phyloP scores from a whole-genome alignment of 441 rosid genomes.

The Jatropha podagrica region DNA sequence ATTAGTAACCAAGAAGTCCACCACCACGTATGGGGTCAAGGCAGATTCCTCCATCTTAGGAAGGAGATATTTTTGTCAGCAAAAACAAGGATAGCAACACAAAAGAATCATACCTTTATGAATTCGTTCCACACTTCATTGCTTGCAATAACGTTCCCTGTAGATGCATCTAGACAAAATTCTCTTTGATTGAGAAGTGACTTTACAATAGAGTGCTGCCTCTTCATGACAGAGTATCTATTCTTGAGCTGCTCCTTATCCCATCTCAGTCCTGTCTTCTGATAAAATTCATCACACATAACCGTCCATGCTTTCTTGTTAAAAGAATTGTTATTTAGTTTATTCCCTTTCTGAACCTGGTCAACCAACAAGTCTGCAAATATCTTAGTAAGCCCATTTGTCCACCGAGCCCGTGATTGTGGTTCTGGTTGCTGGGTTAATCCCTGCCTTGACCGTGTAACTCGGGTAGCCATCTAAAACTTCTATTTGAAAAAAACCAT shows the following conservation, averaged over 20 bases:
- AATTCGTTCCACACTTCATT: constrained; percentile 47
- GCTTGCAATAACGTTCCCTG: constrained; percentile 34
- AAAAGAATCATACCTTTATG: constrained; percentile 36
- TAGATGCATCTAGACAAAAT: constrained; percentile 44
- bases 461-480: constrained; percentile 34
- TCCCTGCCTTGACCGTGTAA: constrained; percentile 32
- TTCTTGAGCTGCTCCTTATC: constrained; percentile 51
- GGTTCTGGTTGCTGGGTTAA: constrained; percentile 28
- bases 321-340: constrained; percentile 38
- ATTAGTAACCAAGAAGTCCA: constrained; percentile 12
- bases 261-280: constrained; percentile 44
- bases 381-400: constrained; percentile 36
- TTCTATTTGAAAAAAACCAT: not conserved
- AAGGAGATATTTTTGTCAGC: constrained; percentile 2
- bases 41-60: constrained; percentile 5
- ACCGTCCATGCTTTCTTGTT: constrained; percentile 45
- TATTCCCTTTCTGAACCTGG: constrained; percentile 50
- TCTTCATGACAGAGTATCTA: constrained; percentile 36
- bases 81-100: not conserved
- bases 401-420: constrained; percentile 48
- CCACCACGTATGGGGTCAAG: constrained; percentile 2
- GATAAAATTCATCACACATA: constrained; percentile 43
- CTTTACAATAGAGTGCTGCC: constrained; percentile 40
- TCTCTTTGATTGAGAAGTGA: constrained; percentile 39
- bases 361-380: constrained; percentile 48